Evolutionary conservation across 1,284 basidiomycete genomes (phyloP).

Genomic region (Heterobasidion annosum): DNA sequence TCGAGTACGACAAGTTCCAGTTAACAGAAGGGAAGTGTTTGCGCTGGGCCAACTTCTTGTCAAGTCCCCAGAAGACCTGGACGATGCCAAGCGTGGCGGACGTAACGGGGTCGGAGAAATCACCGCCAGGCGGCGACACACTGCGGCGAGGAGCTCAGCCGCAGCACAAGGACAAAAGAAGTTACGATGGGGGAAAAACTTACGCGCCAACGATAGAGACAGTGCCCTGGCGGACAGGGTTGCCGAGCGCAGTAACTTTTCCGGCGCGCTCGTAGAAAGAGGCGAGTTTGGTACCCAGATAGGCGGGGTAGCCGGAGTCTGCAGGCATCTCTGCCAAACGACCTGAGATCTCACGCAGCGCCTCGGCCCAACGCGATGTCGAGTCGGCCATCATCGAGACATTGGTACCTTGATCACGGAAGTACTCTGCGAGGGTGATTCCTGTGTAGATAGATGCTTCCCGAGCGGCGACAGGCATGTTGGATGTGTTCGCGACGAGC

Average conservation of each 20-base stretch:
- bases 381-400: conserved; percentile 99
- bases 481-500: conserved; percentile 98
- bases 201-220: conserved; percentile 98
- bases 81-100: conserved; percentile 97
- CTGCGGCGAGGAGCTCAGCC: conserved; percentile 28
- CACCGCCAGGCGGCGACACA: conserved; percentile 97
- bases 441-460: conserved; percentile 99
- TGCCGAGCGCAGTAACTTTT: conserved; percentile 89
- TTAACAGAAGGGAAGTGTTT: conserved; percentile 99
- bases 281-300: conserved; percentile 92
- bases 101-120: conserved; percentile 99
- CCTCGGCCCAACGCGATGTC: conserved; percentile 99
- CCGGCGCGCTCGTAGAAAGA: conserved; percentile 99
- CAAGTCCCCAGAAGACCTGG: conserved; percentile 96
- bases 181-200: conserved; percentile 25
- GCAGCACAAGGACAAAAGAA: neutral
- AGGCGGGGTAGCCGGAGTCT: conserved; percentile 98
- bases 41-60: conserved; percentile 94
- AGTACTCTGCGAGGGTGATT: conserved; percentile 98
- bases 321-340: conserved; percentile 99
- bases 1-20: conserved; percentile 98
- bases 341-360: conserved; percentile 98
- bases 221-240: conserved; percentile 82
- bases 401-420: conserved; percentile 97
- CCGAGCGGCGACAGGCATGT: conserved; percentile 99